These are phyloP conservation scores for Ogataea wickerhamii DNA, from an alignment of 805 yeast species.

Conservation along the genomic window DNA sequence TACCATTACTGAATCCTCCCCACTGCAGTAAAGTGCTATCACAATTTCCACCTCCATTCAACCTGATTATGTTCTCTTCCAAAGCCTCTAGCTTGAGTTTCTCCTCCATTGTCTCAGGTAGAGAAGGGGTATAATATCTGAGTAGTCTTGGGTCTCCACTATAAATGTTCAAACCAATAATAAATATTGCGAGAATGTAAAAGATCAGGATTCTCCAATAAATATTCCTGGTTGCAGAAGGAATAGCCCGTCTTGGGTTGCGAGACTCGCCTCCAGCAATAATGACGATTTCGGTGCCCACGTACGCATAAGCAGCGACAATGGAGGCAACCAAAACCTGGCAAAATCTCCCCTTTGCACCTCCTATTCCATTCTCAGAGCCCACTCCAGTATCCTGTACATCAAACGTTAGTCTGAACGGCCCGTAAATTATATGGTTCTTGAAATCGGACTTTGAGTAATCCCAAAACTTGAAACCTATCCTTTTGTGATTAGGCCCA, in stretches of 20 bases:
- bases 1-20: conserved; percentile 42
- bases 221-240: conserved; percentile 71
- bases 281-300: conserved; percentile 80
- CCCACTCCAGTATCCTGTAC: conserved; percentile 58
- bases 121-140: conserved; percentile 44
- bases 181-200: conserved; percentile 62
- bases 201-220: conserved; percentile 66
- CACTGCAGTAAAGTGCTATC: conserved; percentile 22
- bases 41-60: conserved; percentile 30
- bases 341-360: conserved; percentile 56
- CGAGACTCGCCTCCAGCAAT: conserved; percentile 85
- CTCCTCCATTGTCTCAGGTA: conserved; percentile 16
- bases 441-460: conserved; percentile 45
- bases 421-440: conserved; percentile 55
- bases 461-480: conserved; percentile 76
- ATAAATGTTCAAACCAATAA: conserved; percentile 69
- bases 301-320: conserved; percentile 69
- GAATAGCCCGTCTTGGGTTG: conserved; percentile 72
- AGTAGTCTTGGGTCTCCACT: conserved; percentile 74
- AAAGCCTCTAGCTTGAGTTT: conserved; percentile 3
- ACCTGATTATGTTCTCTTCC: conserved; percentile 19
- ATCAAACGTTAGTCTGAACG: conserved; percentile 71
- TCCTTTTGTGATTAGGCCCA: conserved; percentile 36
- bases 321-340: conserved; percentile 58
- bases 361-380: conserved; percentile 53